Evolutionary conservation across 2,329 filamentous ascomycete species (phyloP).

Genomic region (Exophiala dermatitidis): DNA sequence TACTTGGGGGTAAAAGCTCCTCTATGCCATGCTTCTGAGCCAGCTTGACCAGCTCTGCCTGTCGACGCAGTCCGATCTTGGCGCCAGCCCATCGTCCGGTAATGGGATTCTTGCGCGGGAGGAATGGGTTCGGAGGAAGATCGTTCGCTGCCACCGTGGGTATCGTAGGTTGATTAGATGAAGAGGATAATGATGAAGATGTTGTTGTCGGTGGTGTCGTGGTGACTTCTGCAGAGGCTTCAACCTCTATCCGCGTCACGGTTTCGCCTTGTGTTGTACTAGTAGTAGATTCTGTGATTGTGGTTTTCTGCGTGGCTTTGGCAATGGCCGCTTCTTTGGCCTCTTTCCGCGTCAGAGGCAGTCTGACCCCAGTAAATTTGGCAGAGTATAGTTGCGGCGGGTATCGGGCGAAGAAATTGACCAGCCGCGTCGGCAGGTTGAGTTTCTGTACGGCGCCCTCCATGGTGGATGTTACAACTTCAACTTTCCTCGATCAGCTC

Average conservation of each 20-base stretch:
- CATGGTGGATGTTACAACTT: conserved; percentile 1
- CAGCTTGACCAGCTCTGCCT: conserved; percentile 85
- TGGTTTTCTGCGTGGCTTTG: conserved; percentile 1
- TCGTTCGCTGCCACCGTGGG: conserved; percentile 27
- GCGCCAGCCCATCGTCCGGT: conserved; percentile 82
- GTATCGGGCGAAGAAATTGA: conserved; percentile 83
- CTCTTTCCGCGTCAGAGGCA: conserved; percentile 21
- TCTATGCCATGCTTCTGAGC: conserved; percentile 72
- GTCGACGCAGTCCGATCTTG: conserved; percentile 71
- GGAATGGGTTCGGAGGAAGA: conserved; percentile 69
- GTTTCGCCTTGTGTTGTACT: conserved; percentile 15
- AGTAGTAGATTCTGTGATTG: conserved; percentile 22
- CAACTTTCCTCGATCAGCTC: background rate
- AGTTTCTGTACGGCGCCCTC: conserved; percentile 1
- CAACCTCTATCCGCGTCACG: conserved; percentile 27
- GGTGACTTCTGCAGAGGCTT: conserved; percentile 39
- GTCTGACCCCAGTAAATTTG: conserved; percentile 28
- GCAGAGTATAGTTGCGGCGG: conserved; percentile 57
- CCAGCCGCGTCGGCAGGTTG: conserved; percentile 64
- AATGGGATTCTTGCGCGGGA: conserved; percentile 65
- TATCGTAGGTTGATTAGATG: background rate
- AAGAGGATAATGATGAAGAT: conserved; percentile 30
- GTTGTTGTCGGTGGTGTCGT: conserved; percentile 30
- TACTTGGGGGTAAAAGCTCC: conserved; percentile 67
- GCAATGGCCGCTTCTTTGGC: conserved; percentile 17